Evolutionary conservation across 2,329 filamentous ascomycete genomes (phyloP).

Genomic region (Ophiostoma ips): DNA sequence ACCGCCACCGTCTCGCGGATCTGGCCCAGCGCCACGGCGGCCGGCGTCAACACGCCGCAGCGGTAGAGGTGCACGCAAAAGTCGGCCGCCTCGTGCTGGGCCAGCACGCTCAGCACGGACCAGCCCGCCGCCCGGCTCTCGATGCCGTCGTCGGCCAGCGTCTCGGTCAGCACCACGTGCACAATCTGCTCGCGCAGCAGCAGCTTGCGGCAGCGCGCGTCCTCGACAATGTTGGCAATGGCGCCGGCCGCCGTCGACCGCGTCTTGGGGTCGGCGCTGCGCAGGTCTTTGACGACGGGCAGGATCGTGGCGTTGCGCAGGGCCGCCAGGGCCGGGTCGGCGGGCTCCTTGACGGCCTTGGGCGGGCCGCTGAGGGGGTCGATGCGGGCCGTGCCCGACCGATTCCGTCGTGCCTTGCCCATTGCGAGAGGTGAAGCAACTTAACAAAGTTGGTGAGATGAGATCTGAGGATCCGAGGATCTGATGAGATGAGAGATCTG

Average conservation of each 20-base stretch:
- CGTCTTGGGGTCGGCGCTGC: conserved; percentile 44
- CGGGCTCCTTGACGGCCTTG: conserved; percentile 44
- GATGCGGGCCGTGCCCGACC: neutral
- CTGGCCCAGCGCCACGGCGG: conserved; percentile 40
- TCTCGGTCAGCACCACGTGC: conserved; percentile 47
- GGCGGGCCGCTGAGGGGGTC: conserved; percentile 21
- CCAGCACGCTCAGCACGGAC: conserved; percentile 49
- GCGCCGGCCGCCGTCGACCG: conserved; percentile 45
- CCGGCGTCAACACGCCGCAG: conserved; percentile 45
- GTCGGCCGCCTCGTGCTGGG: conserved; percentile 49
- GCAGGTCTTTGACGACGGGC: conserved; percentile 46
- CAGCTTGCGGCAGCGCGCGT: conserved; percentile 48
- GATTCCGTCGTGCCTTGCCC: conserved; percentile 1
- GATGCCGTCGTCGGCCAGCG: conserved; percentile 46
- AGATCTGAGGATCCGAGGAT: no score
- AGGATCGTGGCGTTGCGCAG: conserved; percentile 50
- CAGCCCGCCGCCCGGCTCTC: conserved; percentile 54
- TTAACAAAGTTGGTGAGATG: neutral
- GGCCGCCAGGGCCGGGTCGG: conserved; percentile 49
- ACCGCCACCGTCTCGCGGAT: conserved; percentile 26
- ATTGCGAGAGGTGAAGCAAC: neutral
- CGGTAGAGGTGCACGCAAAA: conserved; percentile 53
- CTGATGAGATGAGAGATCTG: no score
- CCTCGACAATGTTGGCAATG: conserved; percentile 47
- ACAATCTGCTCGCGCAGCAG: conserved; percentile 54